These are phyloP conservation scores for Acacia crassicarpa DNA, from an alignment of 306 rosid species.

Conservation along the genomic window DNA sequence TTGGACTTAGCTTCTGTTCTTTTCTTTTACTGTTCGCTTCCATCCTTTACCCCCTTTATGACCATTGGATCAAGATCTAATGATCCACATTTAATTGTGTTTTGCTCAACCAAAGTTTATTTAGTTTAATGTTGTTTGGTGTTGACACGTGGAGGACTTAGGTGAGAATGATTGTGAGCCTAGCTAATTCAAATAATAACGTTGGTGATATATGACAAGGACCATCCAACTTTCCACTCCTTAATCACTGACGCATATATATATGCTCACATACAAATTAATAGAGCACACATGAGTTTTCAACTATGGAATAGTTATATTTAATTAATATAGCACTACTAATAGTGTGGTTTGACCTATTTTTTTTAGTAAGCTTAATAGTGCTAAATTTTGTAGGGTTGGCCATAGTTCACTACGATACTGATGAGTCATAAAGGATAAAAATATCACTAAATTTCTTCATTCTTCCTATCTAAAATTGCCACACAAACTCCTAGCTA, in stretches of 20 bases:
- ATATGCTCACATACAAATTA: background rate
- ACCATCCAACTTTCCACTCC: background rate
- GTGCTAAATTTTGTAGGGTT: background rate
- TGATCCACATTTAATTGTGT: too few species aligned
- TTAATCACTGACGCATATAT: background rate
- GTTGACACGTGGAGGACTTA: background rate
- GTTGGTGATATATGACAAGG: background rate
- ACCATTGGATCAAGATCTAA: too few species aligned
- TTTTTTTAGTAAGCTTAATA: background rate
- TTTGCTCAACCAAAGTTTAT: background rate
- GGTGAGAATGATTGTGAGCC: background rate
- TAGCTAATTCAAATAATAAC: background rate
- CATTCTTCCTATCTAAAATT: background rate
- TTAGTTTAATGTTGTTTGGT: background rate
- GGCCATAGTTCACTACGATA: background rate
- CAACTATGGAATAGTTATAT: background rate
- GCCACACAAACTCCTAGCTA: background rate
- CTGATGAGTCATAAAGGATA: background rate
- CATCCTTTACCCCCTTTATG: too few species aligned
- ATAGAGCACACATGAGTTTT: background rate
- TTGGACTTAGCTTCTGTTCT: too few species aligned
- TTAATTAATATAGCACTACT: conserved; percentile 4
- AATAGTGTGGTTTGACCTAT: background rate
- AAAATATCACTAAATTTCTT: background rate
- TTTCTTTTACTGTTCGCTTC: too few species aligned